Base-by-base conservation (phyloP, 352 stramenopile species). In the Phytopythium mirpurense region DNA sequence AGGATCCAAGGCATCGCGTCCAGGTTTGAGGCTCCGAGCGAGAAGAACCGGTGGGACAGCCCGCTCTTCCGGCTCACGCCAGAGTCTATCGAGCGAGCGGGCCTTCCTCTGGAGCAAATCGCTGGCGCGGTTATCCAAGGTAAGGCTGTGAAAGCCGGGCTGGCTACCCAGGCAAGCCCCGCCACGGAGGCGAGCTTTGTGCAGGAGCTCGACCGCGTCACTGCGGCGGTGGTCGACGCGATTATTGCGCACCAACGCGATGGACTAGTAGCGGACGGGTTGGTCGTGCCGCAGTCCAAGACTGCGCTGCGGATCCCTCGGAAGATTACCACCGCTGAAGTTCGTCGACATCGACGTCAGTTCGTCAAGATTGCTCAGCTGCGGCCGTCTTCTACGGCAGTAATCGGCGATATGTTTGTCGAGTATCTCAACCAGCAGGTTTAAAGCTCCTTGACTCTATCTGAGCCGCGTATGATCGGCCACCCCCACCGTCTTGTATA, bases 31-130 rank as follows among this genome's bases (percentile, higher is more conserved):
- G 70, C 90, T 24, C 93, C 93, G 2, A 75, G 93, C 54, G 78
- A 83, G n/a, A 88, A 92, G 63, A 98, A 98, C 65, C 84, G 93
- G 51, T 98, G 93, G 93, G 93, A 98, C 59, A 86, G 83, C 54
- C 93, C 93, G 6, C 57, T 98, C 2, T 89, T 93, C 52, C 75
- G 63, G 42, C 45, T 94, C 36, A 84, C 69, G 37, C 79, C 82
- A 1, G 66, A 74, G 18, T 52, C 63, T 15, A 70, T 86, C 31
- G 54, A 45, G 6, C 51, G 41, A 0, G 64, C 83, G 34, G 71
- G 73, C 0, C 19, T 68, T 18, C 74, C 69, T 1, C 37, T 93
- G 14, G 67, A 70, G 9, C 46, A 68, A 27, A 88, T 93, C 53
- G 70, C 71, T 0, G 65, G 86, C 21, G 74, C 75, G 2, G 47